A percentile compares a stretch with the other conserved stretches of the same genome.
These are phyloP conservation scores for Juncus inflexus DNA, from an alignment of 176 grass and related monocot species.

Conservation along the genomic window DNA sequence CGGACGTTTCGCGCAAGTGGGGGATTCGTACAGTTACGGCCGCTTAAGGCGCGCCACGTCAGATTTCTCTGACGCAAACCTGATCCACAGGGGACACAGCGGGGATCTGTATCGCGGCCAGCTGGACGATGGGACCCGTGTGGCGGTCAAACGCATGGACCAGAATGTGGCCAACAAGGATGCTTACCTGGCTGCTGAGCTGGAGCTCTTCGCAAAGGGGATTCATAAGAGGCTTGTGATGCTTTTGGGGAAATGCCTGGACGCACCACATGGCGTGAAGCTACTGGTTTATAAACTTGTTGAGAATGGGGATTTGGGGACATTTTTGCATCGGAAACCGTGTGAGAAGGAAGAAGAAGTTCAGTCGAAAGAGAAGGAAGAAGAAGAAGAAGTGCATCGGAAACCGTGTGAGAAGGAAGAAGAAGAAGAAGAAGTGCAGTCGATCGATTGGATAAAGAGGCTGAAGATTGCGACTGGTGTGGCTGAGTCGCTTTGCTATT, in stretches of 20 bases:
- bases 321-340: conserved; percentile 56
- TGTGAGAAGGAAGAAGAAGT: conserved; percentile 41
- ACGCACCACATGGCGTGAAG: conserved; percentile 59
- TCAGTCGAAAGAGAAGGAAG: too few species aligned
- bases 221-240: conserved; percentile 63
- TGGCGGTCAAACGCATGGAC: conserved; percentile 72
- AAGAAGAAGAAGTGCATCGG: conserved; percentile 55
- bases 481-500: conserved; percentile 85
- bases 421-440: conserved; percentile 81
- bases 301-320: conserved; percentile 60
- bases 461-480: conserved; percentile 94
- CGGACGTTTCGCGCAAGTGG: conserved; percentile 45
- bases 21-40: conserved; percentile 66
- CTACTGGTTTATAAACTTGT: conserved; percentile 84
- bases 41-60: conserved; percentile 48
- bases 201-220: conserved; percentile 79
- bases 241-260: conserved; percentile 71
- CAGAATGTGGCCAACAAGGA: conserved; percentile 40
- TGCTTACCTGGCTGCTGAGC: conserved; percentile 49
- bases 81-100: conserved; percentile 71
- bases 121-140: conserved; percentile 47
- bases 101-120: conserved; percentile 73
- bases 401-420: conserved; percentile 50
- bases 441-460: conserved; percentile 99
- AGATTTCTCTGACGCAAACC: conserved; percentile 51